Percentiles rank a stretch among this genome's conserved stretches.
These are phyloP conservation scores for Murraya koenigii DNA, from an alignment of 345 rosid species.

Conservation along the genomic window DNA sequence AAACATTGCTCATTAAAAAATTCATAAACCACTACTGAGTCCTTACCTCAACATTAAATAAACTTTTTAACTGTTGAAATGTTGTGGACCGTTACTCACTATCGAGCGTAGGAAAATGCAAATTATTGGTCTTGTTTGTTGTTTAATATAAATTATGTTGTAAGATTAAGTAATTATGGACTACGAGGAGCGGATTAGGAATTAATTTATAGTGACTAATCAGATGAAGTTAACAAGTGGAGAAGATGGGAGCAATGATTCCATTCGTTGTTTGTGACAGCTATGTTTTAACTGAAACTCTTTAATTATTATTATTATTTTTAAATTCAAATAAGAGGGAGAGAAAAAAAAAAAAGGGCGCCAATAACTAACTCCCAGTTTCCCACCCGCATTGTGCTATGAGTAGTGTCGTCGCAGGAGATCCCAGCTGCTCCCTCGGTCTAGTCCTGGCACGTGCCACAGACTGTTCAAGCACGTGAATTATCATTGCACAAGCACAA, in stretches of 20 bases:
- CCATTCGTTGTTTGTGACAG: slow-evolving; percentile 27
- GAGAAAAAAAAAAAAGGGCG: neutral
- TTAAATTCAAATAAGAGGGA: neutral
- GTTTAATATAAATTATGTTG: neutral
- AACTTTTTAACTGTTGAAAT: neutral
- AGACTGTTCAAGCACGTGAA: neutral
- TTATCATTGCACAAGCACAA: neutral
- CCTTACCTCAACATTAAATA: neutral
- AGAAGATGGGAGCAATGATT: slow-evolving; percentile 27
- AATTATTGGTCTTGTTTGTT: neutral
- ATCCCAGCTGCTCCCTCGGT: slow-evolving; percentile 2
- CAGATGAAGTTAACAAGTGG: slow-evolving; percentile 3
- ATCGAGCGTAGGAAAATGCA: neutral
- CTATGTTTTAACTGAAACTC: slow-evolving; percentile 25
- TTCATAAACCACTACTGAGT: neutral
- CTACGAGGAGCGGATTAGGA: neutral
- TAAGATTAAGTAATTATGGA: slow-evolving; percentile 5
- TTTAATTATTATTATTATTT: neutral
- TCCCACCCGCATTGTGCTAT: slow-evolving; percentile 2
- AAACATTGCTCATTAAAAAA: neutral
- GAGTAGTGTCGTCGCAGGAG: slow-evolving; percentile 1
- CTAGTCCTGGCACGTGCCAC: neutral
- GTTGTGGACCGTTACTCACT: neutral
- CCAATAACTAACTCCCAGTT: neutral
- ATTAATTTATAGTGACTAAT: neutral